phyloP scores from a whole-genome alignment of 345 rosid genomes.

The Bretschneidera sinensis region DNA sequence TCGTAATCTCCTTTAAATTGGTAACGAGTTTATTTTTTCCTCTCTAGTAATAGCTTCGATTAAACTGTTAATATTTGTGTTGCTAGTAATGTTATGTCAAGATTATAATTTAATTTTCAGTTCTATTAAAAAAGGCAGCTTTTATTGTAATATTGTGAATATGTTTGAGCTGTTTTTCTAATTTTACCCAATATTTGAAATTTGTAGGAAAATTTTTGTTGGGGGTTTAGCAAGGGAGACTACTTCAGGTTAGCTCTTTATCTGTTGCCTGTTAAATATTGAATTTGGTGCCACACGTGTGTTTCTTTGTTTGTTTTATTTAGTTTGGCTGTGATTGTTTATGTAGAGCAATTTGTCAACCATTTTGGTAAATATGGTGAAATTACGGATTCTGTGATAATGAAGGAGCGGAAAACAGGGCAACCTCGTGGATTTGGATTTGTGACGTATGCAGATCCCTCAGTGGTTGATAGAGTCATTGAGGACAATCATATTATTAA shows the following conservation, averaged over 20 bases:
- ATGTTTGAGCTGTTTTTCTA: not conserved
- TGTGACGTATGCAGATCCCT: constrained; percentile 84
- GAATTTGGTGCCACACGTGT: constrained; percentile 17
- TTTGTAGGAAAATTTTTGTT: constrained; percentile 76
- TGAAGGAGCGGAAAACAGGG: constrained; percentile 91
- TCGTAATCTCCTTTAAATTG: too few species aligned
- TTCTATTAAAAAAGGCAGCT: too few species aligned
- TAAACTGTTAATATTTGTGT: too few species aligned
- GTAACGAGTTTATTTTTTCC: too few species aligned
- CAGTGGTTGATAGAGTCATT: constrained; percentile 83
- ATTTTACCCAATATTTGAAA: constrained; percentile 12
- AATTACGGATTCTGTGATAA: constrained; percentile 90
- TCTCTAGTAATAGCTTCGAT: too few species aligned
- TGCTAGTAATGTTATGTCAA: too few species aligned
- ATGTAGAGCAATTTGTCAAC: constrained; percentile 68
- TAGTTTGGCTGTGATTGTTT: constrained; percentile 14
- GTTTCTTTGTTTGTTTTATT: constrained; percentile 13
- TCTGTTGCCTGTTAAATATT: constrained; percentile 9
- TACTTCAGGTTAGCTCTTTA: constrained; percentile 56
- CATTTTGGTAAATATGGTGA: constrained; percentile 90
- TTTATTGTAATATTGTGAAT: too few species aligned
- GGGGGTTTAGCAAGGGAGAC: constrained; percentile 89
- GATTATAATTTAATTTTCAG: too few species aligned
- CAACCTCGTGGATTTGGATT: constrained; percentile 97
- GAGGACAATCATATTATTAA: constrained; percentile 67